Percentiles rank a stretch among this genome's conserved stretches.
phyloP scores from a whole-genome alignment of 176 grass and related monocot genomes.

The Musa itinerans region DNA sequence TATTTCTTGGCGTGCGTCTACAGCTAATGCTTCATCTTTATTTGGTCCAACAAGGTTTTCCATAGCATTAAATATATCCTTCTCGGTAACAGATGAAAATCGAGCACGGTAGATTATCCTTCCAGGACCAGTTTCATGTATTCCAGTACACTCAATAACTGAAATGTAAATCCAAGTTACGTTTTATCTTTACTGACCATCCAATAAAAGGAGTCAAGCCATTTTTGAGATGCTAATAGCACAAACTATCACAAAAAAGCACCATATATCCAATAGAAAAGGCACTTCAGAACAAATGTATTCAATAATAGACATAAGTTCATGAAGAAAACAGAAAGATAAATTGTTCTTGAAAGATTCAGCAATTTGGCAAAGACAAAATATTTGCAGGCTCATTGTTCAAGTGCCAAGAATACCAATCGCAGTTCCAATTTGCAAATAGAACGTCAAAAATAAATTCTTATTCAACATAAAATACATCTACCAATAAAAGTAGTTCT shows the following conservation, averaged over 20 bases:
- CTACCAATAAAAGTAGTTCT: too few species aligned
- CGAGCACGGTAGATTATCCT: conserved; percentile 75
- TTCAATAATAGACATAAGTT: not conserved
- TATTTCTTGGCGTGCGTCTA: conserved; percentile 95
- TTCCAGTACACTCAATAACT: conserved; percentile 85
- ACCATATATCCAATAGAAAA: not conserved
- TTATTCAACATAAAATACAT: too few species aligned
- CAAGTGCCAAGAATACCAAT: too few species aligned
- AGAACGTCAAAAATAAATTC: too few species aligned
- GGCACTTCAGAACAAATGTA: not conserved
- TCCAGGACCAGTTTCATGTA: conserved; percentile 68
- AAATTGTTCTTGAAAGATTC: not conserved
- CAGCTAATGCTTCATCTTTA: conserved; percentile 75
- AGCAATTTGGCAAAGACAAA: not conserved
- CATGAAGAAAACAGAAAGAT: not conserved
- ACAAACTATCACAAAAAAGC: not conserved
- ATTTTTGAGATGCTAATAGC: not conserved
- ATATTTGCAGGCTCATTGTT: too few species aligned
- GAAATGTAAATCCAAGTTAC: conserved; percentile 4
- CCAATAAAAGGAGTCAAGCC: too few species aligned
- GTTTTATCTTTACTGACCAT: not conserved
- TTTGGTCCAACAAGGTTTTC: conserved; percentile 73
- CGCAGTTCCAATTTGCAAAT: too few species aligned
- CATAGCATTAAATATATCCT: conserved; percentile 77
- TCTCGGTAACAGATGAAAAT: conserved; percentile 93